Percentiles rank a stretch among this genome's conserved stretches.
phyloP scores from a whole-genome alignment of 2,329 filamentous ascomycete species.

The Neopestalotiopsis rosae region DNA sequence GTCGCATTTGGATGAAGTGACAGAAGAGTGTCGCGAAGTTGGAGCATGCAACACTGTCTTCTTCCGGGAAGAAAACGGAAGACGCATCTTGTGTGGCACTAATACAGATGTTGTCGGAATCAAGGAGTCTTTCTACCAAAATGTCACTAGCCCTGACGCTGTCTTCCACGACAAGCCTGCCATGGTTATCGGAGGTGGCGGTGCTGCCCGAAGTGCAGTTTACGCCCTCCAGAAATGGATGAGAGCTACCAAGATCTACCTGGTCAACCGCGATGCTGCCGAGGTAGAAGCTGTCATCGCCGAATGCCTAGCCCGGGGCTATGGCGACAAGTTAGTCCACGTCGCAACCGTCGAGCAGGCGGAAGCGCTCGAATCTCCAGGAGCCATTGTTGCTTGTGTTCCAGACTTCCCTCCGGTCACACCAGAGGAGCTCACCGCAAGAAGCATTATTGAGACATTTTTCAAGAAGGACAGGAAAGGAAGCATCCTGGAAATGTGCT shows the following conservation, averaged over 20 bases:
- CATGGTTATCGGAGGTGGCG: constrained; percentile 78
- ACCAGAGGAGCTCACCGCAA: constrained; percentile 63
- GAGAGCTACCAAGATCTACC: constrained; percentile 71
- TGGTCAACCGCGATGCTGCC: constrained; percentile 73
- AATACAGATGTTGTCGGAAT: constrained; percentile 86
- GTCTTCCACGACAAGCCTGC: constrained; percentile 66
- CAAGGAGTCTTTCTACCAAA: constrained; percentile 71
- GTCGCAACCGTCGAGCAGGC: constrained; percentile 69
- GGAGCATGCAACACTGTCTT: constrained; percentile 85
- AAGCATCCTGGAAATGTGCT: constrained; percentile 82
- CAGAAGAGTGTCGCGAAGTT: constrained; percentile 73
- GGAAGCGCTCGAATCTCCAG: constrained; percentile 59
- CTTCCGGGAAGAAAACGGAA: constrained; percentile 54
- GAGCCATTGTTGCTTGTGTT: constrained; percentile 75
- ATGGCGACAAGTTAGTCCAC: constrained; percentile 64
- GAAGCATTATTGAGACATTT: constrained; percentile 59
- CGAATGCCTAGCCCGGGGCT: constrained; percentile 66
- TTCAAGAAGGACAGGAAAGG: constrained; percentile 61
- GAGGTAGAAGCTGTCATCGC: constrained; percentile 72
- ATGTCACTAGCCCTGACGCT: constrained; percentile 49
- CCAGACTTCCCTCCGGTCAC: constrained; percentile 77
- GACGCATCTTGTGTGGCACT: constrained; percentile 68
- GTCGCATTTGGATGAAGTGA: constrained; percentile 73
- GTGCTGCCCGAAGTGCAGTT: constrained; percentile 77
- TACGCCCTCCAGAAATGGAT: constrained; percentile 77